Evolutionary conservation across 1,284 basidiomycete genomes (phyloP).

Genomic region (Ceratobasidium sp.): DNA sequence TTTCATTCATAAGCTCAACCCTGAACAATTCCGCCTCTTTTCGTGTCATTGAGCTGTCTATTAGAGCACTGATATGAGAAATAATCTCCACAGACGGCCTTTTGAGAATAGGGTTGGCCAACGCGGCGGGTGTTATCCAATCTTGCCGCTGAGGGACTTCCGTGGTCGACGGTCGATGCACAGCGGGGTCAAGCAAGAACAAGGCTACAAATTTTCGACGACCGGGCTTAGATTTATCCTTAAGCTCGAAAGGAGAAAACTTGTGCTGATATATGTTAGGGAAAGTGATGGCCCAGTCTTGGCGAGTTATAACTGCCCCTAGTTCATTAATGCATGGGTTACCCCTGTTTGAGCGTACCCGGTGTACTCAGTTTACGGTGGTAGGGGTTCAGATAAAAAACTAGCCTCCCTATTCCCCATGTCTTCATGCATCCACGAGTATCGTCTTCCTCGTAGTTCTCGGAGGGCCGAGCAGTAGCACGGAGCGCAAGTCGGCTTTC

Average conservation of each 20-base stretch:
- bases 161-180: constrained; percentile 53
- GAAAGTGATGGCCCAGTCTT: constrained; percentile 54
- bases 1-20: constrained; percentile 49
- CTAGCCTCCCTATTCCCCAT: constrained; percentile 36
- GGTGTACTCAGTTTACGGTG: too few relatives aligned
- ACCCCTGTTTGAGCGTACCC: neutral
- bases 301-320: constrained; percentile 51
- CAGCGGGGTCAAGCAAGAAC: constrained; percentile 60
- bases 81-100: constrained; percentile 46
- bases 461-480: constrained; percentile 53
- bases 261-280: constrained; percentile 59
- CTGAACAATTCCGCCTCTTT: constrained; percentile 48
- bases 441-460: constrained; percentile 22
- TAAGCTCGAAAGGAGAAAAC: constrained; percentile 55
- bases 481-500: constrained; percentile 53
- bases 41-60: constrained; percentile 45
- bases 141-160: constrained; percentile 56
- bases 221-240: constrained; percentile 55
- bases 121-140: constrained; percentile 49
- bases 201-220: constrained; percentile 59
- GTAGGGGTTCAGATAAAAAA: neutral
- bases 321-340: constrained; percentile 43
- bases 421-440: neutral
- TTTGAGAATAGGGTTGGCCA: neutral
- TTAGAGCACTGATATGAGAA: constrained; percentile 40